Percentiles rank a stretch among this genome's conserved stretches.
Conservation (phyloP, 371 early-diverging fungal species). For the Rhizopus arrhizus region DNA sequence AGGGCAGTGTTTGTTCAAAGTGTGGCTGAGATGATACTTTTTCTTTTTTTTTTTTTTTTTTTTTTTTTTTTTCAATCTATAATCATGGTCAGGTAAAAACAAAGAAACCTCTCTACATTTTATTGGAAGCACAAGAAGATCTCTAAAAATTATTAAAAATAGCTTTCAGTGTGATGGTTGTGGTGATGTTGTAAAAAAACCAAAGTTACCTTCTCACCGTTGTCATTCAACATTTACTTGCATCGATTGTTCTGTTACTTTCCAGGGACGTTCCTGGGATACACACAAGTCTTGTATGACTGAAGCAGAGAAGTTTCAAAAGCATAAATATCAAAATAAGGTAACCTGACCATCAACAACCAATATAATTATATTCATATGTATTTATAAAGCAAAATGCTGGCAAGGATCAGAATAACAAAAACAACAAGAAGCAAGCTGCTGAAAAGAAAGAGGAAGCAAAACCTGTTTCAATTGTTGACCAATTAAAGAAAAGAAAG, state of each 20-base stretch:
- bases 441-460: slow-evolving; percentile 14
- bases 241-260: slow-evolving; percentile 89
- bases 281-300: slow-evolving; percentile 86
- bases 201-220: slow-evolving; percentile 88
- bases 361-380: neutral
- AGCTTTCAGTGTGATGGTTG: slow-evolving; percentile 86
- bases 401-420: slow-evolving; percentile 18
- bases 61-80: neutral
- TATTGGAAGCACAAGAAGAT: slow-evolving; percentile 10
- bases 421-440: slow-evolving; percentile 35
- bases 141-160: neutral
- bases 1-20: neutral
- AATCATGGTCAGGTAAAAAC: slow-evolving; percentile 10
- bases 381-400: slow-evolving; percentile 26
- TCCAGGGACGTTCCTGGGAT: slow-evolving; percentile 75
- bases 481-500: slow-evolving; percentile 56
- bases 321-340: slow-evolving; percentile 63
- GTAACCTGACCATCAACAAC: slow-evolving; percentile 17
- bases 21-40: slow-evolving; percentile 20
- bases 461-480: slow-evolving; percentile 58
- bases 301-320: slow-evolving; percentile 92
- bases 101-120: neutral
- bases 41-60: slow-evolving; percentile 10
- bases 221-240: slow-evolving; percentile 88
- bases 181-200: slow-evolving; percentile 90